phyloP scores from a whole-genome alignment of 2,329 filamentous ascomycete species.

The Blastomyces gilchristii region DNA sequence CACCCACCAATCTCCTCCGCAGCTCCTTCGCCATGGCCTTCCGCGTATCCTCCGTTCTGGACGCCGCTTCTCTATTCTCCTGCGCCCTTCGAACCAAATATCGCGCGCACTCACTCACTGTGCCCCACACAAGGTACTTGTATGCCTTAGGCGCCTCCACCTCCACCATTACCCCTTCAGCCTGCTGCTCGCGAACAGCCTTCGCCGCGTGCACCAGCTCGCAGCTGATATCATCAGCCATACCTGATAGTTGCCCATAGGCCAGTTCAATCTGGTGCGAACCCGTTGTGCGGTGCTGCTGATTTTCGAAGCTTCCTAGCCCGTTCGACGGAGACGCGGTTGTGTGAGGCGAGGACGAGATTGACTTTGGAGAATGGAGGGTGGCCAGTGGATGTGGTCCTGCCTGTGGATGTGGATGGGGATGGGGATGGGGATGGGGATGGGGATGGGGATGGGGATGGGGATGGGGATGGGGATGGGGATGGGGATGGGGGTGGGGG shows the following conservation, averaged over 20 bases:
- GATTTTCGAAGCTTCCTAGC: slow-evolving; percentile 40
- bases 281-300: slow-evolving; percentile 30
- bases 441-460: too few relatives aligned
- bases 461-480: too few relatives aligned
- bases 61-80: slow-evolving; percentile 49
- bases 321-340: slow-evolving; percentile 55
- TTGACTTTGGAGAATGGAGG: slow-evolving; percentile 45
- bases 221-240: slow-evolving; percentile 50
- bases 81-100: slow-evolving; percentile 50
- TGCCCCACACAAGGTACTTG: slow-evolving; percentile 49
- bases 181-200: slow-evolving; percentile 6
- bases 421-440: too few relatives aligned
- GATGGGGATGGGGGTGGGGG: too few relatives aligned
- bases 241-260: slow-evolving; percentile 49
- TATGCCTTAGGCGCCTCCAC: slow-evolving; percentile 39
- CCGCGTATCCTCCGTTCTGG: slow-evolving; percentile 42
- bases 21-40: slow-evolving; percentile 44
- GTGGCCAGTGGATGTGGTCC: slow-evolving; percentile 18
- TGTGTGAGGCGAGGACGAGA: slow-evolving; percentile 73
- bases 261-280: slow-evolving; percentile 38
- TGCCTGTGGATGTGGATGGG: slow-evolving; percentile 20
- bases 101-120: slow-evolving; percentile 63
- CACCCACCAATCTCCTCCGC: slow-evolving; percentile 24
- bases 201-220: slow-evolving; percentile 31
- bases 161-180: slow-evolving; percentile 18